These are phyloP conservation scores for Cutaneotrichosporon sp. DNA, from an alignment of 1,284 basidiomycete genomes.

Conservation along the genomic window DNA sequence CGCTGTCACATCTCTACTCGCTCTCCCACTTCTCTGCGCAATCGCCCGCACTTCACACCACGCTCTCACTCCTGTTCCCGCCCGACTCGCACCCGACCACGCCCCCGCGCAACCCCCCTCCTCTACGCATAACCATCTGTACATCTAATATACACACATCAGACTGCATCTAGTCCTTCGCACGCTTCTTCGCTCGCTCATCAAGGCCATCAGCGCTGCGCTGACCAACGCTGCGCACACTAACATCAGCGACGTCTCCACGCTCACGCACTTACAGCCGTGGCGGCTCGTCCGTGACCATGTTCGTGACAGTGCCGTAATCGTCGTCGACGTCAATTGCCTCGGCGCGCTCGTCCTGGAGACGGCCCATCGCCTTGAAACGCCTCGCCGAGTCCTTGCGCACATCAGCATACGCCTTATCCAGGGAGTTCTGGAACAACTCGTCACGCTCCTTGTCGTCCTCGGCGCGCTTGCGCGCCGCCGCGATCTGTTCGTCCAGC, in stretches of 20 bases:
- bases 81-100: too few species aligned
- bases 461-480: constrained; percentile 13
- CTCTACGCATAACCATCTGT: background rate
- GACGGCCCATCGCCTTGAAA: background rate
- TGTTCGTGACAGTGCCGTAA: constrained; percentile 3
- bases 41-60: too few species aligned
- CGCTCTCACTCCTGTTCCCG: too few species aligned
- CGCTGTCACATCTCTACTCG: too few species aligned
- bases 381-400: background rate
- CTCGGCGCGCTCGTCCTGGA: background rate
- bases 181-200: constrained; percentile 17
- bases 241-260: background rate
- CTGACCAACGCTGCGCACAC: background rate
- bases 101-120: background rate
- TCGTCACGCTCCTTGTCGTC: constrained; percentile 14
- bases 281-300: constrained; percentile 11
- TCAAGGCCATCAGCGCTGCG: constrained; percentile 18
- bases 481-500: constrained; percentile 55
- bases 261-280: constrained; percentile 5
- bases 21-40: too few species aligned
- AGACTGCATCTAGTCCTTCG: constrained; percentile 14
- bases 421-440: constrained; percentile 12
- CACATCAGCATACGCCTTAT: constrained; percentile 14
- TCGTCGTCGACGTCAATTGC: constrained; percentile 9
- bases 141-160: constrained; percentile 14